Percentiles rank a stretch among this genome's conserved stretches.
These are phyloP conservation scores for Talaromyces liani DNA, from an alignment of 495 filamentous ascomycete species.

Conservation along the genomic window DNA sequence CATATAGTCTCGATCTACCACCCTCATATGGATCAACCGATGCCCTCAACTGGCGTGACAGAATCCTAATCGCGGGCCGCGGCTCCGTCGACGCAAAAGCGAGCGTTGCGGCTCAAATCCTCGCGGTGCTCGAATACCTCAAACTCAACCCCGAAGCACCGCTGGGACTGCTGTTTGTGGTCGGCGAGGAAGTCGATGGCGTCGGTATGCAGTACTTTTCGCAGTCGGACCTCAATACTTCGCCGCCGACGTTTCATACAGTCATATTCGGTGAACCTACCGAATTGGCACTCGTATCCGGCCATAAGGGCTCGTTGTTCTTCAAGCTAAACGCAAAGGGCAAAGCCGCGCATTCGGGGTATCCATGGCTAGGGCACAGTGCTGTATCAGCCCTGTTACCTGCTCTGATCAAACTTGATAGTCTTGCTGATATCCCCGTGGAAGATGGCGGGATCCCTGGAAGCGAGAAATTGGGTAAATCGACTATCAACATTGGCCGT, in stretches of 20 bases:
- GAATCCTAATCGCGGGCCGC: slow-evolving; percentile 57
- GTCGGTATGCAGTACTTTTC: slow-evolving; percentile 69
- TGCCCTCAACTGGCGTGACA: slow-evolving; percentile 26
- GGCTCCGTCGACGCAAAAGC: slow-evolving; percentile 89
- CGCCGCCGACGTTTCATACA: slow-evolving; percentile 43
- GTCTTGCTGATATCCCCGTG: slow-evolving; percentile 37
- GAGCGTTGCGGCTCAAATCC: slow-evolving; percentile 73
- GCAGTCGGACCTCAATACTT: slow-evolving; percentile 25
- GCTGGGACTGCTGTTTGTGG: slow-evolving; percentile 77
- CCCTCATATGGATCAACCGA: slow-evolving; percentile 13
- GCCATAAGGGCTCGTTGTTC: slow-evolving; percentile 76
- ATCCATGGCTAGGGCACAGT: slow-evolving; percentile 75
- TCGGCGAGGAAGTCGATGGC: slow-evolving; percentile 76
- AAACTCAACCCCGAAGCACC: slow-evolving; percentile 26
- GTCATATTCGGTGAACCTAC: slow-evolving; percentile 91
- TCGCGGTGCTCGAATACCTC: slow-evolving; percentile 57
- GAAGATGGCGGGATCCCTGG: slow-evolving; percentile 53
- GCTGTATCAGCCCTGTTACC: slow-evolving; percentile 69
- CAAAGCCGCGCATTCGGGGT: slow-evolving; percentile 80
- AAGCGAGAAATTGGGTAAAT: slow-evolving; percentile 71
- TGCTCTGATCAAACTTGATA: slow-evolving; percentile 54
- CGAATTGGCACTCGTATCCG: slow-evolving; percentile 73
- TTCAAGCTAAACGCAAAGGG: slow-evolving; percentile 61
- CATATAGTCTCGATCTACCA: slow-evolving; percentile 23
- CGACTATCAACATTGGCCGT: slow-evolving; percentile 77